These are phyloP conservation scores for Protea cynaroides DNA, from an alignment of 164 flowering plant species.

Conservation along the genomic window DNA sequence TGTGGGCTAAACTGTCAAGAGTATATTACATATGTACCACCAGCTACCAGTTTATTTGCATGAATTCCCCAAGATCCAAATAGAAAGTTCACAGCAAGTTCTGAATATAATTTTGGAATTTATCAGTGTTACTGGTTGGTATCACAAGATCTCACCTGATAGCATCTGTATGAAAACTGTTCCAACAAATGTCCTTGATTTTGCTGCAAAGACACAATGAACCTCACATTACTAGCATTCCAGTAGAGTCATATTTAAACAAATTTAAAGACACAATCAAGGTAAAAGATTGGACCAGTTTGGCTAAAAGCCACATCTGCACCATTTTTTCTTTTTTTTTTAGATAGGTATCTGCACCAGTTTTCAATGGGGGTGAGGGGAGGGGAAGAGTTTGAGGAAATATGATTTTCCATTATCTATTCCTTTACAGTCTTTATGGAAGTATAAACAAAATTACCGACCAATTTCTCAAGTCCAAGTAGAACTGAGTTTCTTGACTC, in stretches of 20 bases:
- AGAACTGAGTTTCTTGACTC: conserved; percentile 4
- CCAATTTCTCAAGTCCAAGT: not conserved
- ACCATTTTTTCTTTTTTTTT: too few relatives aligned
- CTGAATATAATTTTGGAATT: not conserved
- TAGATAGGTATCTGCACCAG: too few relatives aligned
- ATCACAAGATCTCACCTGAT: conserved; percentile 42
- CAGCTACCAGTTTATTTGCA: not conserved
- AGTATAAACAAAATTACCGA: not conserved
- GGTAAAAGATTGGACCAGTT: not conserved
- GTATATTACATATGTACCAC: not conserved
- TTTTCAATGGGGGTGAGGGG: too few relatives aligned
- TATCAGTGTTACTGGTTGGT: not conserved
- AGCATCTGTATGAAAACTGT: conserved; percentile 71
- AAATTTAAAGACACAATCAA: not conserved
- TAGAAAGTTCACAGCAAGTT: not conserved
- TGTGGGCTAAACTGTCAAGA: not conserved
- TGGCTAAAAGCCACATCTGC: not conserved
- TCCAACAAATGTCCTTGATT: conserved; percentile 59
- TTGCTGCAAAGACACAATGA: conserved; percentile 42
- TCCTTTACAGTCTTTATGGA: not conserved
- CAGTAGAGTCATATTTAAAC: not conserved
- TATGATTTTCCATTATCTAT: too few relatives aligned
- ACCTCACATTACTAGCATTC: conserved; percentile 9
- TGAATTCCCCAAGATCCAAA: not conserved
- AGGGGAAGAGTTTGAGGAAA: not conserved